Evolutionary conservation across 192 early-diverging fungal species (phyloP).

Genomic region (Coemansia sp.): DNA sequence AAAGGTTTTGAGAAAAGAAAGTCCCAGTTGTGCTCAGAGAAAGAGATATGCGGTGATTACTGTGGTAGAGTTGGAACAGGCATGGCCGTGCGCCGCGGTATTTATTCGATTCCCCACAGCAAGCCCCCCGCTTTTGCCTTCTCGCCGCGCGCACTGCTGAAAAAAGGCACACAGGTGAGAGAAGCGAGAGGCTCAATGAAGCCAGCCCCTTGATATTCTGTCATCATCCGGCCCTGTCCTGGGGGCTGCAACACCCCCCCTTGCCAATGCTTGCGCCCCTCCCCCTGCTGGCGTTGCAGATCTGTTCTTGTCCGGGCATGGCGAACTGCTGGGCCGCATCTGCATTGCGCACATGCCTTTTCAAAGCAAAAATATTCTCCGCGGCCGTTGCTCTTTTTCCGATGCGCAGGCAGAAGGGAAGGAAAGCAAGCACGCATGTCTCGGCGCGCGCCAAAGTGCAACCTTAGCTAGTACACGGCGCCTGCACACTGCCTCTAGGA

Average conservation of each 20-base stretch:
- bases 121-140: conserved; percentile 1
- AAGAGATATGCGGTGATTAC: conserved; percentile 10
- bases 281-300: not conserved
- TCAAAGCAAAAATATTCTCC: conserved; percentile 5
- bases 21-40: conserved; percentile 4
- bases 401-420: not conserved
- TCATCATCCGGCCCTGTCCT: conserved; percentile 5
- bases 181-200: conserved; percentile 5
- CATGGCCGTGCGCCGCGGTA: conserved; percentile 12
- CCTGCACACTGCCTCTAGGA: not conserved
- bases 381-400: conserved; percentile 3
- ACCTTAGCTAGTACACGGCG: not conserved
- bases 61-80: conserved; percentile 10
- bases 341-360: conserved; percentile 12
- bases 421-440: not conserved
- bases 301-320: not conserved
- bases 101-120: conserved; percentile 12
- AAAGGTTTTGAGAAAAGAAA: not conserved
- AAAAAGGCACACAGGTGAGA: not conserved
- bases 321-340: conserved; percentile 11
- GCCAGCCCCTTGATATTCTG: conserved; percentile 8
- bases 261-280: not conserved
- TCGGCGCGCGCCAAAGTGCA: not conserved
- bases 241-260: not conserved
- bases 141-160: not conserved